Percentiles rank a stretch among this genome's conserved stretches.
Conservation (phyloP, 768 basidiomycete species). For the Podaxis rugospora region DNA sequence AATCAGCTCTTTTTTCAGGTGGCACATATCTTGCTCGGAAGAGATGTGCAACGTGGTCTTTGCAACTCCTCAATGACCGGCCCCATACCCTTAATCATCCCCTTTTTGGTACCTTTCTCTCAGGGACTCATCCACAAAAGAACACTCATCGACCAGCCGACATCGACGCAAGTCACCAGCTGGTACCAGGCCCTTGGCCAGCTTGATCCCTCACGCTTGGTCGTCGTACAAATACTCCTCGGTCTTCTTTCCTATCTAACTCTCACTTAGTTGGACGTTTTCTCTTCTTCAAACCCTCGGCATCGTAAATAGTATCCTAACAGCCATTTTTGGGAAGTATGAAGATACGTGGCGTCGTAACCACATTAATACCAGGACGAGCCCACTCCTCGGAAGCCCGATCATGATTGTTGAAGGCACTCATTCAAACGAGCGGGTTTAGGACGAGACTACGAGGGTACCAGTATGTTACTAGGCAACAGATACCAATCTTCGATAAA, state of each 20-base stretch:
- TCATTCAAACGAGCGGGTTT: neutral
- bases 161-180: neutral
- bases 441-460: neutral
- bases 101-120: neutral
- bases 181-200: neutral
- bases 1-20: neutral
- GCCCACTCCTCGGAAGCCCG: neutral
- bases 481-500: constrained; percentile 6
- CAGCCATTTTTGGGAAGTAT: neutral
- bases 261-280: neutral
- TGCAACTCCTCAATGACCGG: too few species aligned
- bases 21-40: neutral
- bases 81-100: too few species aligned
- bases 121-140: neutral
- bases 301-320: neutral
- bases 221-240: neutral
- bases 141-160: neutral
- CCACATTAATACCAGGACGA: neutral
- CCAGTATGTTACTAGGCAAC: neutral
- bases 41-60: neutral
- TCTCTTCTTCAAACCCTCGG: neutral
- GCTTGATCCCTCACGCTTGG: neutral
- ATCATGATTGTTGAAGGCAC: neutral
- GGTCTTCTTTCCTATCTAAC: constrained; percentile 8
- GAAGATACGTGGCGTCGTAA: neutral